Evolutionary conservation across 164 flowering plant genomes (phyloP), one percentile per base, ranked within the genome.

Genomic region (Chloranthus sessilifolius): DNA sequence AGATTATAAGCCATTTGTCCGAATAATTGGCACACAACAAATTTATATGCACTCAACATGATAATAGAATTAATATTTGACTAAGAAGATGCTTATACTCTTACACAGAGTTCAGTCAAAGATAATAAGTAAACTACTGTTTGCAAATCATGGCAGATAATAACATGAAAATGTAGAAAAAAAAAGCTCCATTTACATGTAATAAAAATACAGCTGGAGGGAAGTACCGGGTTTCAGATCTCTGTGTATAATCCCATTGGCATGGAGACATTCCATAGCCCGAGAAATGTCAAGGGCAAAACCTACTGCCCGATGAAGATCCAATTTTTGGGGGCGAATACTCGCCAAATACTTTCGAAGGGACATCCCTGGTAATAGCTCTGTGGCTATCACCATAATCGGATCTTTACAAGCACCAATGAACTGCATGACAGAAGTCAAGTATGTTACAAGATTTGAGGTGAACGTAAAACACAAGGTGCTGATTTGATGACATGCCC

Each of bases 401-500:
- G 91, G 97, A 50, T 84, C 91, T 61, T 87, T 90, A 45, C 94
- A 90, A 54, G 95, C 97, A 62, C 97, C 97, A 70, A 87, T 79
- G 59, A 90, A 90, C 97, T 90, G 80, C 69, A 69, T 56, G 54
- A 9, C 5, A 34, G 2, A 24, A 17, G 3, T 33, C 33, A 28
- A 19, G 7, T 12, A 19, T n/a, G n/a, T 15, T 21, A 50, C 28
- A 26, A 29, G 3, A 16, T 31, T 10, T 39, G 11, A 63, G 29
- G 9, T 0, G 11, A 11, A 41, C 26, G n/a, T 47, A 15, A 53
- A 64, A 41, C 25, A 42, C 5, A 37, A 43, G 29, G 21, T 20
- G n/a, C n/a, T n/a, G n/a, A n/a, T n/a, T n/a, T n/a, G n/a, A n/a
- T n/a, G n/a, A 29, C 21, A 54, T 12, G 23, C 42, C 11, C 20